phyloP scores from a whole-genome alignment of 805 yeast genomes.

The Naumovozyma castellii region DNA sequence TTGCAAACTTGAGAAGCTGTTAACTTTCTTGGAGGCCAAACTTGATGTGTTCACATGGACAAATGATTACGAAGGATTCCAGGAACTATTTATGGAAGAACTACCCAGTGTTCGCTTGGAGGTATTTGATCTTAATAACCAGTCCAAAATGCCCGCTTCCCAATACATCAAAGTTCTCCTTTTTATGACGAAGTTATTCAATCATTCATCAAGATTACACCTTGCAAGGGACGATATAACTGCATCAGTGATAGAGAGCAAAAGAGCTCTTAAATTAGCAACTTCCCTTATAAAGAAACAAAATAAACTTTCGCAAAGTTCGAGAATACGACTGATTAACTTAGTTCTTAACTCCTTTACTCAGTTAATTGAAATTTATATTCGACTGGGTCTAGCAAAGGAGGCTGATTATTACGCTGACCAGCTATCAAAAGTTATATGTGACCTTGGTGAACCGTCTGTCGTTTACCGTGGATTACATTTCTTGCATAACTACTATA shows the following conservation, averaged over 20 bases:
- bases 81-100: conserved; percentile 10
- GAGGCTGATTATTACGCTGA: conserved; percentile 47
- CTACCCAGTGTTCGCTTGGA: conserved; percentile 13
- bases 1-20: conserved; percentile 9
- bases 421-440: conserved; percentile 39
- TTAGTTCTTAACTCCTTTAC: conserved; percentile 34
- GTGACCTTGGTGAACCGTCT: conserved; percentile 22
- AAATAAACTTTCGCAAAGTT: conserved; percentile 17
- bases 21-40: conserved; percentile 6
- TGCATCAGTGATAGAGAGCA: conserved; percentile 32
- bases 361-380: conserved; percentile 32
- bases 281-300: conserved; percentile 42
- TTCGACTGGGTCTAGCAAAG: conserved; percentile 46
- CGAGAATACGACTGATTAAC: conserved; percentile 33
- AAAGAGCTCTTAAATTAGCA: conserved; percentile 41
- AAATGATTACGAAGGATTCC: conserved; percentile 11
- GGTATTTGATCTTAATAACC: conserved; percentile 21
- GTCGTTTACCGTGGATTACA: conserved; percentile 15
- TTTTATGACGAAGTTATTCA: conserved; percentile 20
- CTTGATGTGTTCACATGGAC: conserved; percentile 7
- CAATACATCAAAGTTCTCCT: conserved; percentile 21
- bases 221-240: conserved; percentile 9
- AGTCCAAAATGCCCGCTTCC: conserved; percentile 10
- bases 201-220: conserved; percentile 17
- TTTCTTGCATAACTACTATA: conserved; percentile 16